These are phyloP conservation scores for Nicotiana undulata DNA, from an alignment of 257 asterid genomes.

Conservation along the genomic window DNA sequence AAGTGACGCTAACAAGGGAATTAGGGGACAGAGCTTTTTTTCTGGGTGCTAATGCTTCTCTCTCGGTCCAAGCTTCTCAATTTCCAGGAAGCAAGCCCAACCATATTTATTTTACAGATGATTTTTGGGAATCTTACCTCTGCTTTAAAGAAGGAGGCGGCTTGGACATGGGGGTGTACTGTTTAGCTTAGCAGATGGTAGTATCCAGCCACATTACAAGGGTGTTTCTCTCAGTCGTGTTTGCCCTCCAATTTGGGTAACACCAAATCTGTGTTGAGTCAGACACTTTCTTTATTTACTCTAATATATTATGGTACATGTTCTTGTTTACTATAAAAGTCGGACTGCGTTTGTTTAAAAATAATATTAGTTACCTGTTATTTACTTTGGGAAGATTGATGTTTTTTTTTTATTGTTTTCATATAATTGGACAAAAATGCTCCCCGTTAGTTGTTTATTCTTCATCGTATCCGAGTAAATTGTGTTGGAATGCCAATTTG, in stretches of 20 bases:
- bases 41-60: not conserved
- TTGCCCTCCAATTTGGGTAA: not conserved
- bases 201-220: not conserved
- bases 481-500: not conserved
- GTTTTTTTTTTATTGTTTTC: too few relatives aligned
- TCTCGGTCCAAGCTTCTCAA: not conserved
- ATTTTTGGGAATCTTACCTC: not conserved
- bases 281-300: not conserved
- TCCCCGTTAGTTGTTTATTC: not conserved
- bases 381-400: too few relatives aligned
- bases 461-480: too few relatives aligned
- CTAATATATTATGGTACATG: too few relatives aligned
- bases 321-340: too few relatives aligned
- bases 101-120: not conserved
- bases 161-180: not conserved
- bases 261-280: not conserved
- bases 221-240: not conserved
- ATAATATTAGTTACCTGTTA: too few relatives aligned
- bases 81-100: not conserved
- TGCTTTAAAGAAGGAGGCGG: not conserved
- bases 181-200: not conserved
- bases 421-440: not conserved
- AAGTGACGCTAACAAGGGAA: not conserved
- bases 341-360: too few relatives aligned
- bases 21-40: not conserved